Base-by-base conservation (phyloP, 495 filamentous ascomycete species). In the Chaetomium fimeti region DNA sequence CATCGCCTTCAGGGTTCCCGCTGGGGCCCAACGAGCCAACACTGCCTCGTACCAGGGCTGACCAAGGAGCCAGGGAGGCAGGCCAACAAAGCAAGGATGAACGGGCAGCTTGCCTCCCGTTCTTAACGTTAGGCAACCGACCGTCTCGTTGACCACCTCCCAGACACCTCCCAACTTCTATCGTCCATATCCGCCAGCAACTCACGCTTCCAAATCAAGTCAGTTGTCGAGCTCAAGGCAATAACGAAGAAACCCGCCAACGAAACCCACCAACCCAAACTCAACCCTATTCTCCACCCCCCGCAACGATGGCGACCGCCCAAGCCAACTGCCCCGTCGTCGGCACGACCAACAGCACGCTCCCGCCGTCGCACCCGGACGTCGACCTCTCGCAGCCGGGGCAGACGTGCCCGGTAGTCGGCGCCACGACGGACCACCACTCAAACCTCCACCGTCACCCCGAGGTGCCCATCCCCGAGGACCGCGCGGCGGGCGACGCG, bases 371-470 rank as follows among this genome's bases (percentile, higher is more conserved):
- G 2, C 77, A 81, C 66, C 77, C 78, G 0, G 65, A 75, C 27
- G 61, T 81, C 66, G 77, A 81, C 70, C 72, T 81, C 61, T 76
- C 76, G 28, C 65, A 75, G 65, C 76, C 78, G 0, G 76, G 76
- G 25, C 77, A 79, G 64, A 72, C 62, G 18, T 81, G 76, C 61
- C 78, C 78, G 24, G 68, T 79, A 38, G 78, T 81, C 32, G 78
- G 78, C 49, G 79, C 79, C 36, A 75, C 74, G 59, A 76, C 79
- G 8, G 79, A 80, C 65, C 77, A 81, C 68, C 77, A 81, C 70
- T 61, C 68, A 60, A 75, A 71, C 69, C 71, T 79, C 4, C 77
- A 79, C 71, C 69, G 77, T 63, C 79, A 81, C 66, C 78, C 78
- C 2, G 57, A 63, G n/a, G 74, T 78, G 20, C 60, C 76, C 18